phyloP scores from a whole-genome alignment of 306 rosid genomes.

The Cicer judaicum region DNA sequence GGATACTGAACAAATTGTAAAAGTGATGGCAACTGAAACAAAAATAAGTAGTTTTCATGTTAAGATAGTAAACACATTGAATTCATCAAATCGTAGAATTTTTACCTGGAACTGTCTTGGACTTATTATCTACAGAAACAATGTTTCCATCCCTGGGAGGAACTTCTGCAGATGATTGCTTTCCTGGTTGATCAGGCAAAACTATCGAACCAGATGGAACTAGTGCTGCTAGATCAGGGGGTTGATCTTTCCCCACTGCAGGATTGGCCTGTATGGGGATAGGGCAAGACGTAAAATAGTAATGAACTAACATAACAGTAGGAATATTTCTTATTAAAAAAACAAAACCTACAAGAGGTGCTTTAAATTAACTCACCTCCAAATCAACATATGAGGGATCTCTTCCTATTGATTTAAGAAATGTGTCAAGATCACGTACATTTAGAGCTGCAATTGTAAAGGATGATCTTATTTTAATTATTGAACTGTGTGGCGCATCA shows the following conservation, averaged over 20 bases:
- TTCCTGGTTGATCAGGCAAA: slow-evolving; percentile 62
- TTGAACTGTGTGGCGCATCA: slow-evolving; percentile 13
- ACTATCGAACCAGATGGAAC: slow-evolving; percentile 64
- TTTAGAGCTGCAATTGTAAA: slow-evolving; percentile 66
- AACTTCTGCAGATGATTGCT: slow-evolving; percentile 55
- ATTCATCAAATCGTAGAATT: slow-evolving; percentile 1
- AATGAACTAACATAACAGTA: not conserved
- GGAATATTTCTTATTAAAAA: not conserved
- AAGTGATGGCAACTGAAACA: not conserved
- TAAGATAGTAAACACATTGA: slow-evolving; percentile 17
- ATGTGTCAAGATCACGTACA: slow-evolving; percentile 69
- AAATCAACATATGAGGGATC: slow-evolving; percentile 82
- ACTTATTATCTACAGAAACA: slow-evolving; percentile 47
- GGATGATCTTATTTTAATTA: slow-evolving; percentile 19
- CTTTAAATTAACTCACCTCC: slow-evolving; percentile 70
- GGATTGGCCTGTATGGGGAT: slow-evolving; percentile 76
- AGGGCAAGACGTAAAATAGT: slow-evolving; percentile 17
- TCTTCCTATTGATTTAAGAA: slow-evolving; percentile 79
- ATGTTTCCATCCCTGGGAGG: slow-evolving; percentile 44
- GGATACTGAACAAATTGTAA: slow-evolving; percentile 33
- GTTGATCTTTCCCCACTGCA: slow-evolving; percentile 85
- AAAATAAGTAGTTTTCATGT: slow-evolving; percentile 9
- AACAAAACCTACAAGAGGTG: slow-evolving; percentile 19
- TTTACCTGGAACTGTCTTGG: slow-evolving; percentile 59
- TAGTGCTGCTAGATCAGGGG: slow-evolving; percentile 91